Conservation (phyloP, 2,329 filamentous ascomycete species). For the Colletotrichum sp. region DNA sequence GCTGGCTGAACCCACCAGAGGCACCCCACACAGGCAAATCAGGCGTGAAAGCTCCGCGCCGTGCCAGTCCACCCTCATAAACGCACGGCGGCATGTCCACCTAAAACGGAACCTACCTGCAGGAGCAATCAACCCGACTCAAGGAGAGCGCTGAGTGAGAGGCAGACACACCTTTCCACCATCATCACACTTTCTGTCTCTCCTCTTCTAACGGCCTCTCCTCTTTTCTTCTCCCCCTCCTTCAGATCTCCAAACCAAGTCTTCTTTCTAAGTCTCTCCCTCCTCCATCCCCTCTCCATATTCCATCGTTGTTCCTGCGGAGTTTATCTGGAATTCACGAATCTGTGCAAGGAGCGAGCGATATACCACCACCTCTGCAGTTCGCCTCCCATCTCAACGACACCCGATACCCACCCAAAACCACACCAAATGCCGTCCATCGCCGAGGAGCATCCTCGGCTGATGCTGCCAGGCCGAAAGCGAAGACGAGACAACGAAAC, state of each 20-base stretch:
- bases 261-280: not conserved
- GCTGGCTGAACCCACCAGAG: not conserved
- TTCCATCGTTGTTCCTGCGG: not conserved
- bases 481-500: conserved; percentile 24
- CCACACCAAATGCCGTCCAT: conserved; percentile 18
- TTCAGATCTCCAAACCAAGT: not conserved
- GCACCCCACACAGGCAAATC: not conserved
- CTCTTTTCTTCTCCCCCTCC: not conserved
- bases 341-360: not conserved
- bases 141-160: not conserved
- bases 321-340: not conserved
- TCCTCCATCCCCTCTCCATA: not conserved
- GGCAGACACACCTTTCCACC: not conserved
- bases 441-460: conserved; percentile 21
- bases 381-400: not conserved
- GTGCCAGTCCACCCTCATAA: not conserved
- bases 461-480: conserved; percentile 15
- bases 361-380: not conserved
- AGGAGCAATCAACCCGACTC: conserved; percentile 7
- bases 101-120: not conserved
- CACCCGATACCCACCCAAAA: not conserved
- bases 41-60: conserved; percentile 11
- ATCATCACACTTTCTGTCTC: not conserved
- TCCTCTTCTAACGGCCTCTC: not conserved
- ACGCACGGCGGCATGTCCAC: not conserved